phyloP scores from a whole-genome alignment of 2,329 filamentous ascomycete genomes.

The Hypomyces perniciosus region DNA sequence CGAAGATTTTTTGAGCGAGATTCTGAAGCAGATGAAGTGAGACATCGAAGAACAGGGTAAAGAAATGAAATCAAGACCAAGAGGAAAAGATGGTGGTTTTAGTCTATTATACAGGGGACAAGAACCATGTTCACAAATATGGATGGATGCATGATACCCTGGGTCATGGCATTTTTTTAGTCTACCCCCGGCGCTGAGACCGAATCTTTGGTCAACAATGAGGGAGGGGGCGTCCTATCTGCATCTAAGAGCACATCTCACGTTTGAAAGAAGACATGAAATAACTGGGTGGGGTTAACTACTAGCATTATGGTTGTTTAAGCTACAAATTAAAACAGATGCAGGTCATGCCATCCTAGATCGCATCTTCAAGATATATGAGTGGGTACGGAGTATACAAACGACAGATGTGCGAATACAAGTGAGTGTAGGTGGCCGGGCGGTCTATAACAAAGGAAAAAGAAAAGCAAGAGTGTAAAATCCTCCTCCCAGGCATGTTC shows the following conservation, averaged over 20 bases:
- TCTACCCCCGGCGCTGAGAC: not conserved
- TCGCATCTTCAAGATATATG: no score
- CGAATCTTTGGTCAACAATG: not conserved
- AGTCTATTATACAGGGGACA: not conserved
- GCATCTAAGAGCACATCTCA: not conserved
- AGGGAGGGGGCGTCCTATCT: constrained; percentile 6
- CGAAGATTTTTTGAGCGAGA: constrained; percentile 71
- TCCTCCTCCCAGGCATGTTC: no score
- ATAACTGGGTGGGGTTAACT: not conserved
- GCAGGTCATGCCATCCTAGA: not conserved
- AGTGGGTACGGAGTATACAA: no score
- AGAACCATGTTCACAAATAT: not conserved
- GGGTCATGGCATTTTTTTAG: not conserved
- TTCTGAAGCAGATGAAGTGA: constrained; percentile 51
- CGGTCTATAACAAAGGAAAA: no score
- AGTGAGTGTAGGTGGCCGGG: no score
- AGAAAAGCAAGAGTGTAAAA: no score
- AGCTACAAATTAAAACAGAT: not conserved
- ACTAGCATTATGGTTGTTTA: not conserved
- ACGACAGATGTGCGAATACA: no score
- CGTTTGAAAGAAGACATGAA: not conserved
- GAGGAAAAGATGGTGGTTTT: not conserved
- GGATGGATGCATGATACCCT: constrained; percentile 13
- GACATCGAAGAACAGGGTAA: not conserved
- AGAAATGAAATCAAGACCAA: not conserved